These are phyloP conservation scores for Fusarium liriodendri DNA, from an alignment of 2,329 filamentous ascomycete genomes.

Conservation along the genomic window DNA sequence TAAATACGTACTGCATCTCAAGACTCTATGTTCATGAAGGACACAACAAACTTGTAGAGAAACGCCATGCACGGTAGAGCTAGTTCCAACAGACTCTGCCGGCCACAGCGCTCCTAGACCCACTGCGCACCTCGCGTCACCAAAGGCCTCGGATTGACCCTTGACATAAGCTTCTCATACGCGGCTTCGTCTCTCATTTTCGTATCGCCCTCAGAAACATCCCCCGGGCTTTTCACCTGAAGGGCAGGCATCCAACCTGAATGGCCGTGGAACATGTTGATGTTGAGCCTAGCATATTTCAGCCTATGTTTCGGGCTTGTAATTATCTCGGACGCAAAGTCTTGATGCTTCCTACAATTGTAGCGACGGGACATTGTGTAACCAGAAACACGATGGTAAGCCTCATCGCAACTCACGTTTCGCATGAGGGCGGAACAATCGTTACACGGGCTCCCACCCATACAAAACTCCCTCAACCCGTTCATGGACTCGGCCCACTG, in stretches of 20 bases:
- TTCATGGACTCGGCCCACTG: slow-evolving; percentile 6
- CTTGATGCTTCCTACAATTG: not conserved
- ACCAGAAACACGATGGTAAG: not conserved
- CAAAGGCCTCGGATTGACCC: not conserved
- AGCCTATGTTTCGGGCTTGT: not conserved
- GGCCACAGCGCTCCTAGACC: not conserved
- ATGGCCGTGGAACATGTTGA: not conserved
- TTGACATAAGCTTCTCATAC: not conserved
- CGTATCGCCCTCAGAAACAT: not conserved
- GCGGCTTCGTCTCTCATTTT: not conserved
- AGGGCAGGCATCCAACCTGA: not conserved
- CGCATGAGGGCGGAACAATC: not conserved
- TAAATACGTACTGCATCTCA: not conserved
- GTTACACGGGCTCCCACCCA: not conserved
- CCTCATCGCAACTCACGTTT: not conserved
- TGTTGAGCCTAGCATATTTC: not conserved
- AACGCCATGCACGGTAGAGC: not conserved
- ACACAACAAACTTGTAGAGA: not conserved
- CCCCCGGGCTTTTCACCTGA: not conserved
- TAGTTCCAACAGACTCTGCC: not conserved
- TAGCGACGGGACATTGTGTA: not conserved
- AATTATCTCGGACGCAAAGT: not conserved
- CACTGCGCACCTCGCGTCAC: not conserved
- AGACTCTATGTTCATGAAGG: not conserved
- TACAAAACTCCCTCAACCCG: slow-evolving; percentile 6